phyloP scores from a whole-genome alignment of 257 asterid genomes.

The Ophiorrhiza pumila region DNA sequence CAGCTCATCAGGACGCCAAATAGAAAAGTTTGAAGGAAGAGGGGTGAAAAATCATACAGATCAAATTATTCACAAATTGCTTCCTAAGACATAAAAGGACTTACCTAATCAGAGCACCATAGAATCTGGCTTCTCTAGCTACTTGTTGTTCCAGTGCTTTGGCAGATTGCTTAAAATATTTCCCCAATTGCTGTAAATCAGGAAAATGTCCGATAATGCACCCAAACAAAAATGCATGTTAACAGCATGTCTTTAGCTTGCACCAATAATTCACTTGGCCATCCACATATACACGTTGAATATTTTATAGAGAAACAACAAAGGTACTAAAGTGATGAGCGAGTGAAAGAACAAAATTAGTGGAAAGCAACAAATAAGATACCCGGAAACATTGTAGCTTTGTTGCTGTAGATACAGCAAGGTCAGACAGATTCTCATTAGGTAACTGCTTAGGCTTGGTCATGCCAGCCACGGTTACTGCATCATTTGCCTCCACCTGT shows the following conservation, averaged over 20 bases:
- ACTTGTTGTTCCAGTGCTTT: constrained; percentile 79
- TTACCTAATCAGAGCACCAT: constrained; percentile 97
- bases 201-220: constrained; percentile 3
- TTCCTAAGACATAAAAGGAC: background rate
- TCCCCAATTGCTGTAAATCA: constrained; percentile 77
- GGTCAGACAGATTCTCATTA: constrained; percentile 80
- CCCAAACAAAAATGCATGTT: background rate
- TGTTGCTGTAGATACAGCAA: constrained; percentile 91
- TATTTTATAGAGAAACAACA: background rate
- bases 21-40: constrained; percentile 1
- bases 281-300: background rate
- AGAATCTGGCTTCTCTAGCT: constrained; percentile 91
- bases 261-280: background rate
- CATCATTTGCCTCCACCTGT: constrained; percentile 94
- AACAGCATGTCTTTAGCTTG: background rate
- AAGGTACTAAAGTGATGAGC: too few relatives aligned
- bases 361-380: constrained; percentile 16
- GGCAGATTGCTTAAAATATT: constrained; percentile 92
- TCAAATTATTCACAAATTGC: background rate
- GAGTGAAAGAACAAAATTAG: constrained; percentile 1
- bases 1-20: constrained; percentile 24
- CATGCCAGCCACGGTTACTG: constrained; percentile 94
- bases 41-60: background rate
- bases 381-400: constrained; percentile 94
- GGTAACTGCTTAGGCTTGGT: constrained; percentile 91